Evolutionary conservation across 345 rosid species (phyloP), one percentile per base, ranked within the genome.

Genomic region (Garcia nutans): DNA sequence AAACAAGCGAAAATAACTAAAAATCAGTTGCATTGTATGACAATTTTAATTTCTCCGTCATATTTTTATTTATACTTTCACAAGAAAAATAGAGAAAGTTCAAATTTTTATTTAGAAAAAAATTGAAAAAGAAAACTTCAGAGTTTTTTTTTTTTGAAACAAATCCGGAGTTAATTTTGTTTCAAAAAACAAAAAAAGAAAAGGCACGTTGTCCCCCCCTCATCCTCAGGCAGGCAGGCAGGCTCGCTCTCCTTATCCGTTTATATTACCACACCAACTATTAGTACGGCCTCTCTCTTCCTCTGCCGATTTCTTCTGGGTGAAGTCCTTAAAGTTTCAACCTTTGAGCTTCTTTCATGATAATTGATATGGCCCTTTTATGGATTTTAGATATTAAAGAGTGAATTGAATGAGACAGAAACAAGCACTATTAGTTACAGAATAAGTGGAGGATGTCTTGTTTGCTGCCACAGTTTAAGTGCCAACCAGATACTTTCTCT

Each of bases 401-500:
- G 23, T 56, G 57, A 57, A 8, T 65, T 77, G 76, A 77, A 52
- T 77, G 62, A 70, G 6, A 52, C 37, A n/a, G 12, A 64, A 56
- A 20, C 70, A 42, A 11, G 12, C 31, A 59, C 5, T 55, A 20
- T 31, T 24, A 41, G 26, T 65, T 10, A 20, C 63, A 63, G 37
- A 9, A 37, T 24, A 15, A 41, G 44, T 50, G 44, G 84, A 86
- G 79, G 82, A 89, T 88, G 92, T 93, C 99, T 58, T 93, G 94
- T 85, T 85, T 95, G 41, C 84, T 95, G 72, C 97, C 94, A 8
- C 97, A 89, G 85, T 90, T 95, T 88, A 95, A 91, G 89, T 93
- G 97, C 81, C 97, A 86, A 23, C 97, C 97, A 13, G 95, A 85
- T 83, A 74, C 86, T 23, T 87, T 95, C 86, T 82, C 86, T 80